Conservation (phyloP, 495 filamentous ascomycete species). For the Wilcoxina mikolae region DNA sequence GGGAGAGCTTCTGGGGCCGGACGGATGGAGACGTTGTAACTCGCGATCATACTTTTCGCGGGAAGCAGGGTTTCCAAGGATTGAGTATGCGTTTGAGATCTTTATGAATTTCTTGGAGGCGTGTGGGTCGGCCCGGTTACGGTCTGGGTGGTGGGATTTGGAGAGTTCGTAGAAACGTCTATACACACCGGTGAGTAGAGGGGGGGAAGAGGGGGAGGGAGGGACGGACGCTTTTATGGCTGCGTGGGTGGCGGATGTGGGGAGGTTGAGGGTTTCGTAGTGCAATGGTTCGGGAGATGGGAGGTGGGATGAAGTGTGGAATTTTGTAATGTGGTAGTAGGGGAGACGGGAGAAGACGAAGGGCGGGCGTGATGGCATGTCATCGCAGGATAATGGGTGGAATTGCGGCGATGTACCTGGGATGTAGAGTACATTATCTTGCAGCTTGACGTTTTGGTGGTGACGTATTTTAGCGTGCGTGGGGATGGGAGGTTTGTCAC, state of each 20-base stretch:
- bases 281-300: conserved; percentile 30
- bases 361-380: neutral
- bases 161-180: conserved; percentile 87
- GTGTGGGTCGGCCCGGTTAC: conserved; percentile 58
- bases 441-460: no score
- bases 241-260: conserved; percentile 46
- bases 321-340: neutral
- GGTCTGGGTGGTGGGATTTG: conserved; percentile 87
- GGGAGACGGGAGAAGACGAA: neutral
- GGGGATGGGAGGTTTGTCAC: no score
- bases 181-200: conserved; percentile 5
- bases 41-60: conserved; percentile 70
- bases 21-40: conserved; percentile 32
- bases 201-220: conserved; percentile 1
- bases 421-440: no score
- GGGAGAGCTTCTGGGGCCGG: conserved; percentile 21
- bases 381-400: neutral
- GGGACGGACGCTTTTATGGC: conserved; percentile 69
- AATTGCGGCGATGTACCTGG: no score
- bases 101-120: conserved; percentile 66
- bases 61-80: conserved; percentile 54
- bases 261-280: conserved; percentile 71
- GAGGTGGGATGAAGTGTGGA: neutral
- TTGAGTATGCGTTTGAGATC: conserved; percentile 73
- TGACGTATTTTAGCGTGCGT: no score